These are phyloP conservation scores for Mangifera indica DNA, from an alignment of 345 rosid species.

Conservation along the genomic window DNA sequence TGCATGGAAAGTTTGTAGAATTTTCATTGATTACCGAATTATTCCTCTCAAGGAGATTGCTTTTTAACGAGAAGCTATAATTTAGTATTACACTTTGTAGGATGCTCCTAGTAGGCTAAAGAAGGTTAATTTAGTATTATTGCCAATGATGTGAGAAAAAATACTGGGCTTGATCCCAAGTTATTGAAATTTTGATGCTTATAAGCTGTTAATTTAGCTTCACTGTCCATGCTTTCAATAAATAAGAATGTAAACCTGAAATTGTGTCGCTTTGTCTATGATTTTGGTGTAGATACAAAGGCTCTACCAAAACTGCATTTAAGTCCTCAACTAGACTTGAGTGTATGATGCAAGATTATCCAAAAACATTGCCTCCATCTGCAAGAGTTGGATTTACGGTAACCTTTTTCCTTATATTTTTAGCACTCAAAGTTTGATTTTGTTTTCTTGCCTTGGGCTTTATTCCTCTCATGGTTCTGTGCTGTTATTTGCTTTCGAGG, in stretches of 20 bases:
- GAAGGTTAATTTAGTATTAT: neutral
- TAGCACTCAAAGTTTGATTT: neutral
- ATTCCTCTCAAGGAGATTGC: neutral
- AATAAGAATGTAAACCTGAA: neutral
- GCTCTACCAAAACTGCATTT: conserved; percentile 79
- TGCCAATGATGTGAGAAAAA: conserved; percentile 9
- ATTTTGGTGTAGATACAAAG: conserved; percentile 69
- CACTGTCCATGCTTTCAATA: neutral
- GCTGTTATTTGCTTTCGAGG: neutral
- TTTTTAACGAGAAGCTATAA: neutral
- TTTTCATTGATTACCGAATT: neutral
- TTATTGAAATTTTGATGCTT: neutral
- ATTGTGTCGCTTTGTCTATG: conserved; percentile 7
- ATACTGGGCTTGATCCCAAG: neutral
- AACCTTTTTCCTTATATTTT: conserved; percentile 22
- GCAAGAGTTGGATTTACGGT: conserved; percentile 94
- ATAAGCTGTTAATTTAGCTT: neutral
- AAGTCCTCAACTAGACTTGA: conserved; percentile 92
- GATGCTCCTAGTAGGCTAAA: neutral
- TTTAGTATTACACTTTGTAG: neutral
- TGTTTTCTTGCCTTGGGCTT: conserved; percentile 6
- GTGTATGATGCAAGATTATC: conserved; percentile 99
- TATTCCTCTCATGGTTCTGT: conserved; percentile 10
- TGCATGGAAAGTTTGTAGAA: neutral
- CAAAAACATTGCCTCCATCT: conserved; percentile 84